Percentiles rank a stretch among this genome's conserved stretches.
These are phyloP conservation scores for Populus tomentosa DNA, from an alignment of 441 rosid genomes.

Conservation along the genomic window DNA sequence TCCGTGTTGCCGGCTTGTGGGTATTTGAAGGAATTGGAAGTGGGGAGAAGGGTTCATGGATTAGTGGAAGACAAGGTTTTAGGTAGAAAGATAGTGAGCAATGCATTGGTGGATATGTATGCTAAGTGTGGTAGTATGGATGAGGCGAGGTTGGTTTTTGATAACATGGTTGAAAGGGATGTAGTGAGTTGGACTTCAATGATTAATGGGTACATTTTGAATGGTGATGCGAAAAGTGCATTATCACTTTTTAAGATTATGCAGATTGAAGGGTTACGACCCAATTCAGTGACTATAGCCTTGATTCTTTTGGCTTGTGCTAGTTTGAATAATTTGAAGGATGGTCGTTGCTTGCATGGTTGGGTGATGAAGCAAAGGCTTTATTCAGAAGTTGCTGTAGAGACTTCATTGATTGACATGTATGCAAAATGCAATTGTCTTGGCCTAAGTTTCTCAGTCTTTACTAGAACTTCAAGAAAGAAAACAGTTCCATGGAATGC, in stretches of 20 bases:
- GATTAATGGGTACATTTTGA: conserved; percentile 71
- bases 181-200: conserved; percentile 83
- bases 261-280: conserved; percentile 51
- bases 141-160: conserved; percentile 60
- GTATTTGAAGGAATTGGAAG: conserved; percentile 48
- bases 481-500: conserved; percentile 76
- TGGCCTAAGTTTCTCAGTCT: conserved; percentile 49
- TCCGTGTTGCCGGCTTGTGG: conserved; percentile 73
- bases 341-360: conserved; percentile 67
- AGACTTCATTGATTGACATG: conserved; percentile 83
- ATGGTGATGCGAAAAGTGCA: conserved; percentile 45
- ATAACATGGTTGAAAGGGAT: conserved; percentile 48
- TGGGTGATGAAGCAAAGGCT: conserved; percentile 48
- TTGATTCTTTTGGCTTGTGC: conserved; percentile 72
- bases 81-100: conserved; percentile 45
- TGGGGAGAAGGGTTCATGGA: conserved; percentile 56
- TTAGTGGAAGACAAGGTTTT: conserved; percentile 46
- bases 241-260: conserved; percentile 48
- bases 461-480: conserved; percentile 43
- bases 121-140: conserved; percentile 49
- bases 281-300: conserved; percentile 67
- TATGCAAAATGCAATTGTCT: conserved; percentile 69
- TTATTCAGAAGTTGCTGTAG: conserved; percentile 48
- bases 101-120: conserved; percentile 75
- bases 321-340: conserved; percentile 42